Base-by-base conservation (phyloP, 2,329 filamentous ascomycete genomes). In the Aspergillus neoniger region DNA sequence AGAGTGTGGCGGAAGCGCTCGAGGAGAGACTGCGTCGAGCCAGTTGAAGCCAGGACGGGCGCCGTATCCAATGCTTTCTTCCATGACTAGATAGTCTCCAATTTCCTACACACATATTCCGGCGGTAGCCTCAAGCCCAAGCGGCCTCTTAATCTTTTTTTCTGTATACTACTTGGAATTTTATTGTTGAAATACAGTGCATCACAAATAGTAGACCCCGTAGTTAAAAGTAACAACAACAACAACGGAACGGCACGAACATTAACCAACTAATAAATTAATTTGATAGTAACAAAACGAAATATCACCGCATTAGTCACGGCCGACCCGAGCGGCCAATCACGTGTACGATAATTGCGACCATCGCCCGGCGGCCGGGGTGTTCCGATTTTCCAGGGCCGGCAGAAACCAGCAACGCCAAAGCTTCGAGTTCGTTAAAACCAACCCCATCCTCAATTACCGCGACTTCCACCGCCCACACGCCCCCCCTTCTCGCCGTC, bases 1-100 rank as follows among this genome's bases (percentile, higher is more conserved):
- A 91, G 67, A 90, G 89, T 62, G 83, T 93, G 65, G 88, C 89
- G 49, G 85, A 90, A 63, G 91, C 91, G 67, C 82, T 91, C 47
- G 90, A 94, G 71, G 82, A 84, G 63, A 82, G 84, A 66, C 78
- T 76, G 58, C 75, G 72, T 50, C 67, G 68, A 48, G 65, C 67
- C 49, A 73, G 68, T 55, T 76, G 59, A 70, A 36, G 32, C 15
- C 28, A n/a, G 30, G 36, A 44, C 39, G 1, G 5, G 58, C 38
- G 15, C 47, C 7, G 12, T 10, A 32, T 17, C 5, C 14, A 15
- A 28, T 9, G n/a, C 25, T 17, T 25, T 28, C 32, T 36, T 36
- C 32, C 32, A 36, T 36, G 23, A 25, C 8, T 49, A 49, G 44
- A 28, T 49, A 9, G 23, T 49, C 14, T 25, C 44, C 44, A n/a